phyloP scores from a whole-genome alignment of 768 basidiomycete species.

The Termitomyces sp. region DNA sequence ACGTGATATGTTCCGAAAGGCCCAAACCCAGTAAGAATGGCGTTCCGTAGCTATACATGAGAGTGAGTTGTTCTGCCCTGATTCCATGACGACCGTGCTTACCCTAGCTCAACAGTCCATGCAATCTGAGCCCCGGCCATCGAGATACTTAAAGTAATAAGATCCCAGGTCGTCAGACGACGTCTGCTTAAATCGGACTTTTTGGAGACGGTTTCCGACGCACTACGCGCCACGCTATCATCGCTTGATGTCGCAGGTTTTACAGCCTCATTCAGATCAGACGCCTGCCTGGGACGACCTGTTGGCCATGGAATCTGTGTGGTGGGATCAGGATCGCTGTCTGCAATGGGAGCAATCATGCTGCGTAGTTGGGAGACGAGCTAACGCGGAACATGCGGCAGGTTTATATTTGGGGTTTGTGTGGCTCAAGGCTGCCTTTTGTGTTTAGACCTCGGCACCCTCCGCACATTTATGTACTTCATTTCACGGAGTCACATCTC shows the following conservation, averaged over 20 bases:
- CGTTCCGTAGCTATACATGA: slow-evolving; percentile 77
- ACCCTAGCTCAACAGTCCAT: slow-evolving; percentile 96
- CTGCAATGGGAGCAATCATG: slow-evolving; percentile 63
- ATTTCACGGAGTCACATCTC: background rate
- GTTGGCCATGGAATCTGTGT: slow-evolving; percentile 78
- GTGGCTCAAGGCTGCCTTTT: slow-evolving; percentile 6
- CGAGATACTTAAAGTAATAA: slow-evolving; percentile 80
- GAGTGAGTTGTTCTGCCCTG: slow-evolving; percentile 10
- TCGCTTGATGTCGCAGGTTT: slow-evolving; percentile 7
- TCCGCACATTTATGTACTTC: slow-evolving; percentile 12
- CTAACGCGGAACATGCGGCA: slow-evolving; percentile 17
- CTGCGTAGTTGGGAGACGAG: slow-evolving; percentile 11
- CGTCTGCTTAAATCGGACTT: slow-evolving; percentile 27
- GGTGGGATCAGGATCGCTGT: slow-evolving; percentile 66
- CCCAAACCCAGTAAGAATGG: slow-evolving; percentile 74
- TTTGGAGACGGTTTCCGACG: slow-evolving; percentile 13
- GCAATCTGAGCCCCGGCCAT: slow-evolving; percentile 95
- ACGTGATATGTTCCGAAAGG: slow-evolving; percentile 84
- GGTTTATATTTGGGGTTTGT: slow-evolving; percentile 9
- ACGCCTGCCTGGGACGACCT: slow-evolving; percentile 22
- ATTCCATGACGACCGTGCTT: slow-evolving; percentile 21
- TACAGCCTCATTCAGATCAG: slow-evolving; percentile 3
- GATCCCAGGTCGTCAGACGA: slow-evolving; percentile 55
- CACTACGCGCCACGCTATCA: slow-evolving; percentile 7
- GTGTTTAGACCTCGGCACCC: slow-evolving; percentile 21